phyloP scores from a whole-genome alignment of 2,329 filamentous ascomycete species.

The Grosmannia penicillata region DNA sequence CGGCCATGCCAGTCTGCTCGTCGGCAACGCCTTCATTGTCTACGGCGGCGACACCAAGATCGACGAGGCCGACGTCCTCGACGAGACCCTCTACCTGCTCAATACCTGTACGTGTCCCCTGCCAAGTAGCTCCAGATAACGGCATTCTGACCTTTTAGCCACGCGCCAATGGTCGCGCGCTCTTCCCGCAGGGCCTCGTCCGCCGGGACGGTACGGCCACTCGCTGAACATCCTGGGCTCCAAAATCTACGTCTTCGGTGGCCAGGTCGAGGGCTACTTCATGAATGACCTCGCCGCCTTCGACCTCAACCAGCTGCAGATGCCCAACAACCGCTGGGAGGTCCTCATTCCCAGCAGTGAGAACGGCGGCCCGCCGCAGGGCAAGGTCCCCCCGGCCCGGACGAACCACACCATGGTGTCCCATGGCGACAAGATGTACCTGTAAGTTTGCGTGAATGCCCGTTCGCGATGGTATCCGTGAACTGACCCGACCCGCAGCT shows the following conservation, averaged over 20 bases:
- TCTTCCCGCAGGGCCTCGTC: conserved; percentile 70
- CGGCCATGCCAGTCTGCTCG: conserved; percentile 81
- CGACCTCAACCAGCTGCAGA: conserved; percentile 87
- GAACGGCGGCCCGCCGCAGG: conserved; percentile 40
- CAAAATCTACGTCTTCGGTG: conserved; percentile 94
- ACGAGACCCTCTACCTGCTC: conserved; percentile 89
- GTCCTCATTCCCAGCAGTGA: conserved; percentile 68
- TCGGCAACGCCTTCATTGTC: conserved; percentile 97
- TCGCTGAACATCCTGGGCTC: conserved; percentile 93
- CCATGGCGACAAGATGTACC: conserved; percentile 82
- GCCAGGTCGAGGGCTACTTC: conserved; percentile 92
- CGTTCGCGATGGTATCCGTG: background rate
- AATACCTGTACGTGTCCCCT: conserved; percentile 65
- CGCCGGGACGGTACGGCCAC: conserved; percentile 86
- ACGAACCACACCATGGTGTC: conserved; percentile 92
- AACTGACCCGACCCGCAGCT: conserved; percentile 34
- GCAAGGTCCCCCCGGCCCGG: conserved; percentile 66
- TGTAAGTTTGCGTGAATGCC: conserved; percentile 45
- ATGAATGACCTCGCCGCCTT: conserved; percentile 97
- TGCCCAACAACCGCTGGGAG: conserved; percentile 86
- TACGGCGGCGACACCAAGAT: conserved; percentile 98
- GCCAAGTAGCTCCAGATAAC: background rate
- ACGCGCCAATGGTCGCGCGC: conserved; percentile 97
- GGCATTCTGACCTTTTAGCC: conserved; percentile 34
- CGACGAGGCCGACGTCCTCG: conserved; percentile 77